These are phyloP conservation scores for Torrubiellomyces zombiae DNA, from an alignment of 2,329 filamentous ascomycete species.

Conservation along the genomic window DNA sequence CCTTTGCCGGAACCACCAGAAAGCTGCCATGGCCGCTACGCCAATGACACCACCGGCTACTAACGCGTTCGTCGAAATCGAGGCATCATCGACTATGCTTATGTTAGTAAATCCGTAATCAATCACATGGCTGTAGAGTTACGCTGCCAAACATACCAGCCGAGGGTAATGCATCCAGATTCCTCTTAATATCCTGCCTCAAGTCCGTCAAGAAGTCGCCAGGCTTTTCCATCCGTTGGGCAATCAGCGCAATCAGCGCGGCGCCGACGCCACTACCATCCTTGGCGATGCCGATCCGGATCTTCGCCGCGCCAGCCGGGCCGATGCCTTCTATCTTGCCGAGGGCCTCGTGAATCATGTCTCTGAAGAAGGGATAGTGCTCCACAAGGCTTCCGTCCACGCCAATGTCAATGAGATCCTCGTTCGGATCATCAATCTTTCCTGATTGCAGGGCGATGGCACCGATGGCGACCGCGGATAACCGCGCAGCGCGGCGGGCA, in stretches of 20 bases:
- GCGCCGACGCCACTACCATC: slow-evolving; percentile 77
- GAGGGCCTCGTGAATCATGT: slow-evolving; percentile 72
- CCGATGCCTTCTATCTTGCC: slow-evolving; percentile 64
- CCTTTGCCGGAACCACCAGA: slow-evolving; percentile 19
- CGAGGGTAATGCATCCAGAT: slow-evolving; percentile 15
- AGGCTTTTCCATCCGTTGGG: slow-evolving; percentile 46
- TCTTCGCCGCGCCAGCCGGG: slow-evolving; percentile 59
- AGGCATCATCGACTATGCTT: slow-evolving; percentile 13
- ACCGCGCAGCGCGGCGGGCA: slow-evolving; percentile 71
- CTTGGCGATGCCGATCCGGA: slow-evolving; percentile 91
- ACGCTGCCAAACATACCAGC: slow-evolving; percentile 15
- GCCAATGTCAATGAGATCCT: slow-evolving; percentile 71
- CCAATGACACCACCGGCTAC: slow-evolving; percentile 19
- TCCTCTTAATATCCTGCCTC: slow-evolving; percentile 20
- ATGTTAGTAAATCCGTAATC: slow-evolving; percentile 10
- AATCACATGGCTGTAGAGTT: too few relatives aligned
- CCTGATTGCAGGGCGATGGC: slow-evolving; percentile 71
- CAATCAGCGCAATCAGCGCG: slow-evolving; percentile 83
- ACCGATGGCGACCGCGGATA: slow-evolving; percentile 75
- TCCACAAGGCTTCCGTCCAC: slow-evolving; percentile 91
- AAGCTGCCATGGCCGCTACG: slow-evolving; percentile 19
- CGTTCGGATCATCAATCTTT: slow-evolving; percentile 43
- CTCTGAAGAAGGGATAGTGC: slow-evolving; percentile 86
- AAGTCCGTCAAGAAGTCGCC: slow-evolving; percentile 25
- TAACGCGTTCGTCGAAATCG: slow-evolving; percentile 14